Evolutionary conservation across 805 yeast species (phyloP).

Genomic region (Saccharomycopsis malanga): DNA sequence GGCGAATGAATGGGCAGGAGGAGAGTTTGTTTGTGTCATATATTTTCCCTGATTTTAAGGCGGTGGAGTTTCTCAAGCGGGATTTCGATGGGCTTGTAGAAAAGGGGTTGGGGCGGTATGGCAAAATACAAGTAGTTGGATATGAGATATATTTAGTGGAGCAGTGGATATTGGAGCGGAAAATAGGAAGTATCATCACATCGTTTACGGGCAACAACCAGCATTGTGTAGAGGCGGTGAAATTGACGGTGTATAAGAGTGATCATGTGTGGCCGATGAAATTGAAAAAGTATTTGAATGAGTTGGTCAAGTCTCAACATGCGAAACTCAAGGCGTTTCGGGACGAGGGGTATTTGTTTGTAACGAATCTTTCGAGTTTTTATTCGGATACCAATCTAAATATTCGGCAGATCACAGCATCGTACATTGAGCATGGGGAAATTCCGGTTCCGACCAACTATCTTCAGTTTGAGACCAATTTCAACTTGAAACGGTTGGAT

Average conservation of each 20-base stretch:
- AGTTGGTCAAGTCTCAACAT: conserved; percentile 59
- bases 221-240: conserved; percentile 56
- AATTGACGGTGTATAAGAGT: conserved; percentile 46
- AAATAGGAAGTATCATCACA: conserved; percentile 59
- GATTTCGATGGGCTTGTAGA: conserved; percentile 14
- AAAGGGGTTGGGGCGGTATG: conserved; percentile 6
- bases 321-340: conserved; percentile 43
- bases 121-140: conserved; percentile 36
- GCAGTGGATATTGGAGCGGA: conserved; percentile 83
- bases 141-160: conserved; percentile 89
- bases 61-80: conserved; percentile 8
- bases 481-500: conserved; percentile 64
- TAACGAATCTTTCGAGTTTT: conserved; percentile 75
- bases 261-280: conserved; percentile 37
- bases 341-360: conserved; percentile 55
- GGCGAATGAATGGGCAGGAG: too few species aligned
- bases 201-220: conserved; percentile 78
- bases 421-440: conserved; percentile 4
- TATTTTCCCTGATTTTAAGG: conserved; percentile 21
- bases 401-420: conserved; percentile 16
- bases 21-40: not conserved
- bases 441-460: conserved; percentile 19
- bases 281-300: conserved; percentile 57
- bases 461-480: conserved; percentile 54
- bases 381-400: conserved; percentile 16